Conservation (phyloP, 306 rosid genomes). For the Carpinus fangiana region DNA sequence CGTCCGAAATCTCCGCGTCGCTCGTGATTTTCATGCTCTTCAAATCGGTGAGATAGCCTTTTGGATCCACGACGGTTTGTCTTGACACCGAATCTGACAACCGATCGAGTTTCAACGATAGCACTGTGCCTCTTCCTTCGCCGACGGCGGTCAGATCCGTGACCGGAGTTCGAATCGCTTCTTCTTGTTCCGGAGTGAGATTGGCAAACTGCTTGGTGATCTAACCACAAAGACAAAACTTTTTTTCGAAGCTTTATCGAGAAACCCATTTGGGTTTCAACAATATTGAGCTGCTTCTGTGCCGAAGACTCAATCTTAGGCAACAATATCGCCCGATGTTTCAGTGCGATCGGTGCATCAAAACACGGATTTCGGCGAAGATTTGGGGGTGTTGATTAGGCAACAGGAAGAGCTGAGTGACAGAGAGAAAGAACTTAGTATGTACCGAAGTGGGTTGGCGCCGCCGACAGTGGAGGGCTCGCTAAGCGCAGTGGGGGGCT, state of each 20-base stretch:
- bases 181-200: no score
- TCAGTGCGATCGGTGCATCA: conserved; percentile 72
- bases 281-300: conserved; percentile 32
- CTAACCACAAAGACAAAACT: background rate
- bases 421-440: conserved; percentile 62
- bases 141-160: no score
- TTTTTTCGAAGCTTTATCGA: conserved; percentile 10
- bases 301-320: conserved; percentile 48
- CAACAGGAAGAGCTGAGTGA: conserved; percentile 55
- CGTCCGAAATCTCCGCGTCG: no score
- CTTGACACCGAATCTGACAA: no score
- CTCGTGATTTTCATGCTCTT: no score
- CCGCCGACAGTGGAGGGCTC: conserved; percentile 95
- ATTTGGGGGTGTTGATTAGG: conserved; percentile 56
- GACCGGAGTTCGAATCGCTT: no score
- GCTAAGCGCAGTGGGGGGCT: conserved; percentile 58
- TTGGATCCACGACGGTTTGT: no score
- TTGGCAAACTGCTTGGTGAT: no score
- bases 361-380: conserved; percentile 53
- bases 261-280: conserved; percentile 17
- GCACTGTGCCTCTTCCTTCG: no score
- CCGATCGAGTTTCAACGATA: no score
- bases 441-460: conserved; percentile 86
- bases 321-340: conserved; percentile 69
- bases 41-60: no score